A percentile compares a stretch with the other conserved stretches of the same genome.
Conservation (phyloP, 2,329 filamentous ascomycete species). For the Fusarium nanum region DNA sequence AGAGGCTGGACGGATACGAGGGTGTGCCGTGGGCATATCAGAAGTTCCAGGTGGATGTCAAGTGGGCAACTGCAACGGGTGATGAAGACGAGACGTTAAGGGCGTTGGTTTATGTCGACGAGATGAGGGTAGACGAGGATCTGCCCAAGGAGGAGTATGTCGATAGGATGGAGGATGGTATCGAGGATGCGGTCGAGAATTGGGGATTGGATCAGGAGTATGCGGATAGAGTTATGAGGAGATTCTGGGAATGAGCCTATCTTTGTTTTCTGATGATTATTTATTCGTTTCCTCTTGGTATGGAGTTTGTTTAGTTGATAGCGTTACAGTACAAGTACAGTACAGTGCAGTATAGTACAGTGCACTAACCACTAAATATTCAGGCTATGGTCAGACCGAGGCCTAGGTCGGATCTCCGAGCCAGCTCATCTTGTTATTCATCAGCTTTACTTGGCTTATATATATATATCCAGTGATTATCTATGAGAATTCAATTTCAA, state of each 20-base stretch:
- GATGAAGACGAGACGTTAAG: slow-evolving; percentile 42
- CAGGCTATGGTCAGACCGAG: not conserved
- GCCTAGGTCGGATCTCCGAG: slow-evolving; percentile 17
- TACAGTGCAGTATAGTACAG: not conserved
- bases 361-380: slow-evolving; percentile 16
- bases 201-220: slow-evolving; percentile 67
- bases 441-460: not conserved
- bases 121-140: slow-evolving; percentile 52
- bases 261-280: not conserved
- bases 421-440: not conserved
- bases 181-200: slow-evolving; percentile 65
- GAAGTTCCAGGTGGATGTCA: slow-evolving; percentile 57
- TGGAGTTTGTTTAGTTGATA: not conserved
- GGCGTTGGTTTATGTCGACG: slow-evolving; percentile 72
- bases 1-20: slow-evolving; percentile 66
- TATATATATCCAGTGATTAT: not conserved
- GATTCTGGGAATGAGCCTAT: slow-evolving; percentile 50
- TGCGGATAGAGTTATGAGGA: slow-evolving; percentile 65
- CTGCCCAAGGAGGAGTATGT: slow-evolving; percentile 68
- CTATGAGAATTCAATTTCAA: not conserved
- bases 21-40: slow-evolving; percentile 72
- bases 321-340: slow-evolving; percentile 4
- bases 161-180: slow-evolving; percentile 71
- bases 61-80: slow-evolving; percentile 43
- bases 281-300: not conserved